Conservation (phyloP, 2,329 filamentous ascomycete species). For the Pseudogymnoascus sp. region DNA sequence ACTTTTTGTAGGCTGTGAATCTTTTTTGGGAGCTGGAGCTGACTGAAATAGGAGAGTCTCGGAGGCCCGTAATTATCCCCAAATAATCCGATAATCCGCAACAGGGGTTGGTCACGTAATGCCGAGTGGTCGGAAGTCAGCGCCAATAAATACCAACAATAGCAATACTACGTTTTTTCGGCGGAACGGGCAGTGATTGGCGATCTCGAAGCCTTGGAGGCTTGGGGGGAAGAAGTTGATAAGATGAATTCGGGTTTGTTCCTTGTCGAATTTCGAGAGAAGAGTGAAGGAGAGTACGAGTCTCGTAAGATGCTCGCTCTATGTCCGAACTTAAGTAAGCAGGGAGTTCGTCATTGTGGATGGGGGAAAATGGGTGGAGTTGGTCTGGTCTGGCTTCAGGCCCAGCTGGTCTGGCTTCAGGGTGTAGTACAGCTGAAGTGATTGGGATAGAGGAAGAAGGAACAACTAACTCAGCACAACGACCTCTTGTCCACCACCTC, state of each 20-base stretch:
- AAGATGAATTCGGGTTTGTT: background rate
- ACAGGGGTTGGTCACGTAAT: background rate
- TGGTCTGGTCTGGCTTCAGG: background rate
- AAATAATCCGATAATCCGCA: background rate
- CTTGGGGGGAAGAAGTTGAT: background rate
- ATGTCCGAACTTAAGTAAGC: background rate
- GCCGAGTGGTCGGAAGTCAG: background rate
- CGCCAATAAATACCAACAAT: slow-evolving; percentile 1
- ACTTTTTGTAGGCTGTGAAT: background rate
- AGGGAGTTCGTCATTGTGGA: background rate
- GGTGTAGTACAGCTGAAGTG: background rate
- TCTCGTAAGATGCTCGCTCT: background rate
- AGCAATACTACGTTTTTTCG: background rate
- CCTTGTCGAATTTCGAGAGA: background rate
- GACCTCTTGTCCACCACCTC: background rate
- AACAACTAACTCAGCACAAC: background rate
- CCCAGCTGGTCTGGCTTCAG: background rate
- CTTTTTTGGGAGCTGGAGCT: background rate
- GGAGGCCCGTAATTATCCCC: background rate
- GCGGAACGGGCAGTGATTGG: background rate
- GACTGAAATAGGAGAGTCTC: background rate
- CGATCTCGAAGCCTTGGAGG: background rate
- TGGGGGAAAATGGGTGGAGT: background rate
- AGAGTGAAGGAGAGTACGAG: background rate
- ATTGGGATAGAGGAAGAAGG: background rate